Base-by-base conservation (phyloP, 2,329 filamentous ascomycete species). In the Pseudocercospora macadamiae region DNA sequence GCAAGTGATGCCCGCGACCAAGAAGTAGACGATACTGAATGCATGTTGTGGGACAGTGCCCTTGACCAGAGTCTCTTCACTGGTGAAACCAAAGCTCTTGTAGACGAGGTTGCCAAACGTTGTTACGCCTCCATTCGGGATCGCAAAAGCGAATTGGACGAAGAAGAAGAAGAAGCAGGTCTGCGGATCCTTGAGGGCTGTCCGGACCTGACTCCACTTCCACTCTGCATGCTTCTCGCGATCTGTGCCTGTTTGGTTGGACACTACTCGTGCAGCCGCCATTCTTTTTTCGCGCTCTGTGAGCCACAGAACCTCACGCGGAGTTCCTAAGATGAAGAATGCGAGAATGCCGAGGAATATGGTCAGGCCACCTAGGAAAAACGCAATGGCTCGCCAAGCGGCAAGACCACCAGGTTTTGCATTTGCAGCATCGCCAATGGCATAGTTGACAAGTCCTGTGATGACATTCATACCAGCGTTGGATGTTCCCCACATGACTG, bases 131-230 rank as follows among this genome's bases (percentile, higher is more conserved):
- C 56, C 56, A 21, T 59, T 62, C 2, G 56, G 60, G 3, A 62
- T 56, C 0, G 55, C 28, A 19, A 62, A 60, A 21, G 60, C 54
- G n/a, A 60, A 54, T n/a, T 57, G 48, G 10, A 51, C 54, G 10
- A 56, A 58, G 19, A 60, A 60, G 51, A 60, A 60, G 51, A 57
- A 62, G 51, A 62, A 60, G 16, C 51, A 63, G 6, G 55, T 57
- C 49, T 57, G 55, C 7, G 60, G 60, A 18, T 60, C 57, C 12
- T 55, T 47, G 12, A 63, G 36, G 12, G 57, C 58, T 7, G 36
- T 56, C 16, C 53, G 45, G 39, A 57, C 60, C 39, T 63, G 57
- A 28, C 51, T 57, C 60, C 60, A 60, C 23, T 63, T 55, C 57
- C 57, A 63, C 16, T 55, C 53, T 26, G 34, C 42, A 14, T 60